These are phyloP conservation scores for Backusella sp. DNA, from an alignment of 192 early-diverging fungal species.

Conservation along the genomic window DNA sequence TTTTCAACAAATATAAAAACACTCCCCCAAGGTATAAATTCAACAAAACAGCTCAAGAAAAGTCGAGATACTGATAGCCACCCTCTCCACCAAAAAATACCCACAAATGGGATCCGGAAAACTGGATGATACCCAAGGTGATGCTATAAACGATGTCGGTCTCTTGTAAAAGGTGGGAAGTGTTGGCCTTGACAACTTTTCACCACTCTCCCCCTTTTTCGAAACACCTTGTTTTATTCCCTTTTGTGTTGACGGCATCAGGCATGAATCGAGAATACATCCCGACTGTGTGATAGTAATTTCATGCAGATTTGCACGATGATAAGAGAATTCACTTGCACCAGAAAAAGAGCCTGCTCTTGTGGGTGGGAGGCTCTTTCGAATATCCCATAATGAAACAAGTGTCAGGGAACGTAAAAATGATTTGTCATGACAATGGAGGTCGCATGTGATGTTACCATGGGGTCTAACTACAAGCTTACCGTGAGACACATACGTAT, in stretches of 20 bases:
- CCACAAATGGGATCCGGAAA: slow-evolving; percentile 29
- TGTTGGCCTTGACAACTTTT: slow-evolving; percentile 2
- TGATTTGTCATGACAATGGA: not conserved
- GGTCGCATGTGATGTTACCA: slow-evolving; percentile 16
- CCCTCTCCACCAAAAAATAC: slow-evolving; percentile 23
- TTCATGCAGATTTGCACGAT: not conserved
- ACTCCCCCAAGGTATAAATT: not conserved
- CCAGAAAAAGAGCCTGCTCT: slow-evolving; percentile 28
- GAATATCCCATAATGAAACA: slow-evolving; percentile 33
- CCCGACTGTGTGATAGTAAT: not conserved
- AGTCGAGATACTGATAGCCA: slow-evolving; percentile 21
- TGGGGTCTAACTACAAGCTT: slow-evolving; percentile 25
- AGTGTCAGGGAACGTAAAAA: slow-evolving; percentile 11
- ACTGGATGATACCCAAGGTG: not conserved
- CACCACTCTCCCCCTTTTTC: not conserved
- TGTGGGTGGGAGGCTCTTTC: slow-evolving; percentile 24
- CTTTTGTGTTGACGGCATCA: not conserved
- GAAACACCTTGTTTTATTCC: not conserved
- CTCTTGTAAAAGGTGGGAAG: slow-evolving; percentile 11
- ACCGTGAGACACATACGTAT: slow-evolving; percentile 36
- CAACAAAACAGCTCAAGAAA: slow-evolving; percentile 27
- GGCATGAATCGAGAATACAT: slow-evolving; percentile 12
- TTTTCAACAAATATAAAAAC: not conserved
- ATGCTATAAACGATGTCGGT: not conserved
- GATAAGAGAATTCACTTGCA: slow-evolving; percentile 17